Conservation (phyloP, 441 rosid genomes). For the Corymbia citriodora region DNA sequence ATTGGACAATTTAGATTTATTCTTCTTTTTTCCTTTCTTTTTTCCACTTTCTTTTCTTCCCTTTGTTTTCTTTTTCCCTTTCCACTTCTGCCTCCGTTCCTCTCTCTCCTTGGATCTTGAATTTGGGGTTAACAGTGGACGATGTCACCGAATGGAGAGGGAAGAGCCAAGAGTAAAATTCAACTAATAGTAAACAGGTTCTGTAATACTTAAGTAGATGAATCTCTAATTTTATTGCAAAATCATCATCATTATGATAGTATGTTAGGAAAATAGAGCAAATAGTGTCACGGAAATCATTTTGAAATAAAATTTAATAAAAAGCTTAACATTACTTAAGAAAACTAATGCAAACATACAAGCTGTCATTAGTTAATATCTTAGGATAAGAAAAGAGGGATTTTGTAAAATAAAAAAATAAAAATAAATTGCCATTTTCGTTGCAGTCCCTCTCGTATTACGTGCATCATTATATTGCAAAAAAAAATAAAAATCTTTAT, state of each 20-base stretch:
- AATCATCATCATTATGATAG: too few species aligned
- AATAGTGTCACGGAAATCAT: not conserved
- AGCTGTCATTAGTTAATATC: not conserved
- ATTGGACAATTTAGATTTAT: too few species aligned
- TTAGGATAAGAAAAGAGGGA: not conserved
- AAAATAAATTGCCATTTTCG: too few species aligned
- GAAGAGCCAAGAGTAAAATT: not conserved
- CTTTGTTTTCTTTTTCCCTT: too few species aligned
- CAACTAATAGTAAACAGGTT: too few species aligned
- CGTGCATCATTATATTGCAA: not conserved
- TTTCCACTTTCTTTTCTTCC: too few species aligned
- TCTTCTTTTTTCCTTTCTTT: too few species aligned
- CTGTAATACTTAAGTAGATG: too few species aligned
- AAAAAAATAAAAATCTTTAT: not conserved
- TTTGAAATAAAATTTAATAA: not conserved
- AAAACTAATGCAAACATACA: not conserved
- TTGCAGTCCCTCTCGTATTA: not conserved
- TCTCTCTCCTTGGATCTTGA: not conserved
- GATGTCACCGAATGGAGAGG: not conserved
- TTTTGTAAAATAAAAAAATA: too few species aligned
- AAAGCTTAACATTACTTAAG: not conserved
- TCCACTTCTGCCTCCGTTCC: not conserved
- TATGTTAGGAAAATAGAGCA: not conserved
- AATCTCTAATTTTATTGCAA: too few species aligned
- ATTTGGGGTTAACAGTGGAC: not conserved